These are phyloP conservation scores for Ceriops decandra DNA, from an alignment of 345 rosid species.

Conservation along the genomic window DNA sequence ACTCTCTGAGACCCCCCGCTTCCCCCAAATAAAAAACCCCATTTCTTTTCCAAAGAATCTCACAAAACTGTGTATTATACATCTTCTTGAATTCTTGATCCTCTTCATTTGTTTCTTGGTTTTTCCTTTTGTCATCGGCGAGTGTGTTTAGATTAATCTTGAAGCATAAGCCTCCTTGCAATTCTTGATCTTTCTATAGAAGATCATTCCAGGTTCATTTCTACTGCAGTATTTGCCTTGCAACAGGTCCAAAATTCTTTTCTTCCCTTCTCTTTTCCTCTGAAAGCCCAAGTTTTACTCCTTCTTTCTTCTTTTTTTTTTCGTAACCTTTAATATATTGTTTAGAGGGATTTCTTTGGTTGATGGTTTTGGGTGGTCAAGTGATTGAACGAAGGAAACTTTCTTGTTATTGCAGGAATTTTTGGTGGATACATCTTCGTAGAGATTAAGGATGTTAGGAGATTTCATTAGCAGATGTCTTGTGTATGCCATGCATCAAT, in stretches of 20 bases:
- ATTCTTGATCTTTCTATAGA: no score
- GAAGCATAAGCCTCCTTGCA: no score
- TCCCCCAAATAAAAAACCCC: slow-evolving; percentile 10
- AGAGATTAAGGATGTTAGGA: slow-evolving; percentile 58
- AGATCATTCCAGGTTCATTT: neutral
- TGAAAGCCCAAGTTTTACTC: neutral
- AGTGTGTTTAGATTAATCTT: neutral
- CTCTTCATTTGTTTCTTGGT: neutral
- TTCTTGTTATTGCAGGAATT: slow-evolving; percentile 22
- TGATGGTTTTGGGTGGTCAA: neutral
- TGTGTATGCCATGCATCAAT: slow-evolving; percentile 37
- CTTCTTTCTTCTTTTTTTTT: neutral
- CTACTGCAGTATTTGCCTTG: neutral
- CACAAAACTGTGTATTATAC: neutral
- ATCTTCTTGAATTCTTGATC: neutral
- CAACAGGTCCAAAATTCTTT: neutral
- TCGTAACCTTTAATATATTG: neutral
- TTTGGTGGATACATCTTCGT: slow-evolving; percentile 4
- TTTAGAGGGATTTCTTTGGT: neutral
- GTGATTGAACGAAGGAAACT: neutral
- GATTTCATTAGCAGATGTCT: slow-evolving; percentile 54
- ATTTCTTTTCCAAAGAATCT: slow-evolving; percentile 20
- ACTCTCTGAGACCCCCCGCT: slow-evolving; percentile 18
- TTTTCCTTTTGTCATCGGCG: neutral
- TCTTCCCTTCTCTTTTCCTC: neutral